Base-by-base conservation (phyloP, 75 land plant genomes). In the Sequoia sempervirens region DNA sequence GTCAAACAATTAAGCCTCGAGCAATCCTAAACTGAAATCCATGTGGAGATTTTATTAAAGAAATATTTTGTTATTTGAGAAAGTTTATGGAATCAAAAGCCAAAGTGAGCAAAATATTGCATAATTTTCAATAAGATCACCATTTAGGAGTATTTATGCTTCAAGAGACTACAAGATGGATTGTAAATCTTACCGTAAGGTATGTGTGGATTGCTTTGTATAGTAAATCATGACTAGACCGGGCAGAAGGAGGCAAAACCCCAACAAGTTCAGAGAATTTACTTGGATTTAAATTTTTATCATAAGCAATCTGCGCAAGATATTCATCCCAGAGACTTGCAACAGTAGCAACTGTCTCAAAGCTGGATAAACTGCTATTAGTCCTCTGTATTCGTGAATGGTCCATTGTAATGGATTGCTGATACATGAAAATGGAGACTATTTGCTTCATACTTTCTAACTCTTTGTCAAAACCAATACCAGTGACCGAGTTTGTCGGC, bases 311-410 rank as follows among this genome's bases (percentile, higher is more conserved):
- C 40, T 84, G 84, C 3, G 87, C 66, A 20, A 96, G 88, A 79
- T 90, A 95, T 28, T 70, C 34, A 79, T 96, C 98, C 98, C 98
- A 96, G 30, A 96, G 79, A 47, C 95, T 92, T 41, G 93, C 89
- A 54, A 96, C 90, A 56, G 82, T 50, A 1, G 86, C 83, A 41
- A 23, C 52, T 40, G n/a, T 50, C 23, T 88, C 82, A 82, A 81
- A 70, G 41, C 86, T 76, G 41, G 30, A 83, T 6, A 86, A 85
- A 5, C 80, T 61, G 83, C 82, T 80, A n/a, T 28, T 69, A 8
- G 13, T 82, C n/a, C 34, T 83, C 84, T 83, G 36, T 43, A 28
- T 12, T n/a, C 26, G 30, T 28, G 30, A 66, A 38, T 34, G 23
- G 30, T 82, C 81, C 23, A 72, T n/a, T 75, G 13, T 37, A 40